phyloP scores from a whole-genome alignment of 768 basidiomycete species.

The Boletus subcaerulescens region DNA sequence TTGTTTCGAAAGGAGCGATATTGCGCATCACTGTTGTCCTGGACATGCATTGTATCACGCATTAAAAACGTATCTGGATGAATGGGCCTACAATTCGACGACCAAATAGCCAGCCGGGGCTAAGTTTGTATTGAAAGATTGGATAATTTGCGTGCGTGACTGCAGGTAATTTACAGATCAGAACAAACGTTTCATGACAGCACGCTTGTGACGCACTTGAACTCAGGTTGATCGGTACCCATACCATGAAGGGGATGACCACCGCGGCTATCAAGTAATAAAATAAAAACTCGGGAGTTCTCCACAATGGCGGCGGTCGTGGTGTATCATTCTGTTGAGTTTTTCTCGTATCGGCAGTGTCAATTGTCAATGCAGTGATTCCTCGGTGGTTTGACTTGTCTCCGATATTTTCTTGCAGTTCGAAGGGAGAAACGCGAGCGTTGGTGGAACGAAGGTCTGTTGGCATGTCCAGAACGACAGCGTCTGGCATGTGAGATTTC shows the following conservation, averaged over 20 bases:
- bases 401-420: constrained; percentile 11
- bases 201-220: constrained; percentile 51
- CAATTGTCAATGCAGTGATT: constrained; percentile 51
- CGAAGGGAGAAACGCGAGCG: constrained; percentile 9
- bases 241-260: constrained; percentile 71
- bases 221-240: constrained; percentile 72
- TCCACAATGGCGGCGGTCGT: constrained; percentile 61
- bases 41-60: background rate
- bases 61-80: background rate
- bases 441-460: constrained; percentile 29
- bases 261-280: constrained; percentile 63
- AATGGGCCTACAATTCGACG: constrained; percentile 63
- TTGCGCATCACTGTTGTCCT: constrained; percentile 94
- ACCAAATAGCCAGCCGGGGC: constrained; percentile 78
- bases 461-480: constrained; percentile 33
- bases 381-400: constrained; percentile 21
- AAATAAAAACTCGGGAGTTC: constrained; percentile 72
- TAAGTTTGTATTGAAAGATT: constrained; percentile 55
- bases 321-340: constrained; percentile 22
- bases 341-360: constrained; percentile 46
- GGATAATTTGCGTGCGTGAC: constrained; percentile 74
- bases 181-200: background rate
- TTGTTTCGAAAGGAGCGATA: constrained; percentile 86
- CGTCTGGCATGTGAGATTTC: constrained; percentile 26
- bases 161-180: constrained; percentile 28